Percentiles rank a stretch among this genome's conserved stretches.
These are phyloP conservation scores for Leccinellum luteum DNA, from an alignment of 768 basidiomycete genomes.

Conservation along the genomic window DNA sequence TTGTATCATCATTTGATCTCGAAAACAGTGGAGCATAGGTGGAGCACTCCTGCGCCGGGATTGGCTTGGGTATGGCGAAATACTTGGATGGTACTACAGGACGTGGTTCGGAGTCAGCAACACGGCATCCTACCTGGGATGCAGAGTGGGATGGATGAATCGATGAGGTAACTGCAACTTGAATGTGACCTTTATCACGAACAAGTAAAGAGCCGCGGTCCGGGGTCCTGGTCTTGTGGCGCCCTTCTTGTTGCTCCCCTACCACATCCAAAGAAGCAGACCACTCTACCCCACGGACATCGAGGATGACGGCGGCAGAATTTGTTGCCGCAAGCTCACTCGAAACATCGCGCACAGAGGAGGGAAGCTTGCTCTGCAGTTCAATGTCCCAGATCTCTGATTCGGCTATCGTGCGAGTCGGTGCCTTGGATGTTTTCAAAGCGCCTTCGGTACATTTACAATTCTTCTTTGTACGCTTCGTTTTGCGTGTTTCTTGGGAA, in stretches of 20 bases:
- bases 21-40: not conserved
- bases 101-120: not conserved
- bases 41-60: not conserved
- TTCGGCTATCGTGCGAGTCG: slow-evolving; percentile 12
- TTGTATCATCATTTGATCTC: not conserved
- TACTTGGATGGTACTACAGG: slow-evolving; percentile 11
- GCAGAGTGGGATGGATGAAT: slow-evolving; percentile 55
- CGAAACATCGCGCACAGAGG: slow-evolving; percentile 16
- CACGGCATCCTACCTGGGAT: slow-evolving; percentile 41
- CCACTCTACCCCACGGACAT: slow-evolving; percentile 35
- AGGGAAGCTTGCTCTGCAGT: slow-evolving; percentile 29
- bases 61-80: slow-evolving; percentile 3
- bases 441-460: not conserved
- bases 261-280: slow-evolving; percentile 9
- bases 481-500: slow-evolving; percentile 5
- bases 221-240: not conserved
- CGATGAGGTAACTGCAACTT: slow-evolving; percentile 22
- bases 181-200: not conserved
- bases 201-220: slow-evolving; percentile 14
- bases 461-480: slow-evolving; percentile 2
- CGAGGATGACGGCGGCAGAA: slow-evolving; percentile 34
- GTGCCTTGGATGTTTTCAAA: not conserved
- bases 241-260: not conserved
- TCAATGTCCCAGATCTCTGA: slow-evolving; percentile 63
- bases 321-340: slow-evolving; percentile 13